A percentile compares a stretch with the other conserved stretches of the same genome.
These are phyloP conservation scores for Ophiostoma novo-ulmi DNA, from an alignment of 2,329 filamentous ascomycete species.

Conservation along the genomic window DNA sequence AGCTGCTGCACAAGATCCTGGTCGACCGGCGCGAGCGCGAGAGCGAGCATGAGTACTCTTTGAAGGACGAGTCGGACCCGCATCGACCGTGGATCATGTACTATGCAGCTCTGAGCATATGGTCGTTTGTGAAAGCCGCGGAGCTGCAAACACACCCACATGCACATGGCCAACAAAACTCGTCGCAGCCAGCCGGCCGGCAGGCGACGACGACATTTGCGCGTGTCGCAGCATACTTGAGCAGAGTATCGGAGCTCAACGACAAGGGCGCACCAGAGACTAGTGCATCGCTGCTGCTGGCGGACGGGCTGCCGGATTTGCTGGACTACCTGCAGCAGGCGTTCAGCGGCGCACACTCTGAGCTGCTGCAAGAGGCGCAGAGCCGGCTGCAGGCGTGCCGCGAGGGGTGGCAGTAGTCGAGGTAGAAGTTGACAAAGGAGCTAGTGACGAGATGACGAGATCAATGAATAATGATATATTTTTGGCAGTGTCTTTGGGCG, in stretches of 20 bases:
- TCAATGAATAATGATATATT: too few relatives aligned
- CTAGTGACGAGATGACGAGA: background rate
- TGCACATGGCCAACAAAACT: background rate
- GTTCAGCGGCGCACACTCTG: conserved; percentile 48
- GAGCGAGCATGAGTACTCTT: conserved; percentile 53
- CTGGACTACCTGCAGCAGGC: conserved; percentile 42
- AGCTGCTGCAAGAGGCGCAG: conserved; percentile 73
- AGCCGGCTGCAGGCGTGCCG: conserved; percentile 65
- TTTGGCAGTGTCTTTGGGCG: too few relatives aligned
- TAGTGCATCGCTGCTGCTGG: conserved; percentile 41
- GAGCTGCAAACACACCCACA: conserved; percentile 38
- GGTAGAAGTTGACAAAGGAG: background rate
- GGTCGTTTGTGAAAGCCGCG: conserved; percentile 78
- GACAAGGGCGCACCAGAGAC: conserved; percentile 48
- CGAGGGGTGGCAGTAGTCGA: conserved; percentile 30
- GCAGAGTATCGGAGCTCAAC: conserved; percentile 66
- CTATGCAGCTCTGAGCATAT: conserved; percentile 78
- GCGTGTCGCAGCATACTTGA: conserved; percentile 43
- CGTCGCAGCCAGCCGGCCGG: background rate
- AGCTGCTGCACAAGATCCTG: conserved; percentile 72
- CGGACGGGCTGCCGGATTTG: conserved; percentile 46
- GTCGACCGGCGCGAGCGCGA: conserved; percentile 41
- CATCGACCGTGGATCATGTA: conserved; percentile 90
- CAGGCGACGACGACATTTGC: conserved; percentile 11
- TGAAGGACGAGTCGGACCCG: conserved; percentile 71